A percentile compares a stretch with the other conserved stretches of the same genome.
These are phyloP conservation scores for Aspergillus texensis DNA, from an alignment of 2,329 filamentous ascomycete genomes.

Conservation along the genomic window DNA sequence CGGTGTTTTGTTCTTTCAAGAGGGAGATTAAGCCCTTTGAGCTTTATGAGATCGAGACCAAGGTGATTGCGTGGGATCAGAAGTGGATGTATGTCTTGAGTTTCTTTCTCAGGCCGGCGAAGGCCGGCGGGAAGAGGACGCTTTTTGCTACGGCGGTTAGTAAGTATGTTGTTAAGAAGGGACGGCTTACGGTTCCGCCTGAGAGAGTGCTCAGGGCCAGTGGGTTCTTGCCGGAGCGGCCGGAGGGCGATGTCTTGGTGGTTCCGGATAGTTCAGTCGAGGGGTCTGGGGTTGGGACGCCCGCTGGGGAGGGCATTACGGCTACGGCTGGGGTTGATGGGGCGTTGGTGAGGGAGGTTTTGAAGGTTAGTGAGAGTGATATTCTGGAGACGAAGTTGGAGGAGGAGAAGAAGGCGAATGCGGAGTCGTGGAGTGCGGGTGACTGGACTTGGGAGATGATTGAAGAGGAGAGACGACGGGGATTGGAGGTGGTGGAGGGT, in stretches of 20 bases:
- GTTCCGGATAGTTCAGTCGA: conserved; percentile 23
- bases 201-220: conserved; percentile 72
- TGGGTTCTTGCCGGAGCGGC: conserved; percentile 72
- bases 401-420: conserved; percentile 34
- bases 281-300: conserved; percentile 34
- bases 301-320: conserved; percentile 37
- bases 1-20: conserved; percentile 73
- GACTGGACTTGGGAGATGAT: conserved; percentile 65
- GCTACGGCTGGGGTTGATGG: conserved; percentile 36
- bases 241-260: conserved; percentile 54
- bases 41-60: conserved; percentile 72
- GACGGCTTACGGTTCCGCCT: conserved; percentile 80
- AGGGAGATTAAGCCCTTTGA: conserved; percentile 71
- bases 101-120: conserved; percentile 64
- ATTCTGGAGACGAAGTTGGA: conserved; percentile 32
- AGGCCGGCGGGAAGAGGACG: conserved; percentile 55
- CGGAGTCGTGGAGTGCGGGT: conserved; percentile 36
- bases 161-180: conserved; percentile 84
- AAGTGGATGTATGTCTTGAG: conserved; percentile 81
- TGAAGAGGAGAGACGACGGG: conserved; percentile 59
- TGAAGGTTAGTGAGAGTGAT: conserved; percentile 36
- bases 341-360: conserved; percentile 39
- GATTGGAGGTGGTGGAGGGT: conserved; percentile 57
- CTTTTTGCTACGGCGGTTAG: conserved; percentile 72
- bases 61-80: conserved; percentile 73